Base-by-base conservation (phyloP, 2,329 filamentous ascomycete species). In the Aspergillus sp. region DNA sequence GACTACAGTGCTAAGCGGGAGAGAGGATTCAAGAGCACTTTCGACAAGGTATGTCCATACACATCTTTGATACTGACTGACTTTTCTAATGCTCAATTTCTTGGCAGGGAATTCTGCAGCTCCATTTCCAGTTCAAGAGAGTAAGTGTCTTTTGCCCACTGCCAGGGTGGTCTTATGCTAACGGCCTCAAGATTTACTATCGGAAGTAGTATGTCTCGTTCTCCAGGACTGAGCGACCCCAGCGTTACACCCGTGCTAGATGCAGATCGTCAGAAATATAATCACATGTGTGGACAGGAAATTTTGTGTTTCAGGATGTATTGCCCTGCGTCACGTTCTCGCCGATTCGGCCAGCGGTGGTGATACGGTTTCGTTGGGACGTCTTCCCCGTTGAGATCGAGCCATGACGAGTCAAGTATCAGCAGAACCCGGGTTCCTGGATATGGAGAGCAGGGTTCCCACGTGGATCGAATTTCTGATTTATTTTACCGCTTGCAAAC, bases 71-170 rank as follows among this genome's bases (percentile, higher is more conserved):
- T 27, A 16, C 11, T 40, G 8, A 36, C 27, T 19, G 29, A 25
- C 5, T 15, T 29, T n/a, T n/a, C 15, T 13, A n/a, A n/a, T n/a
- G n/a, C n/a, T n/a, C n/a, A n/a, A n/a, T n/a, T n/a, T n/a, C n/a
- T 29, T 26, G 1, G 27, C 19, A 93, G 84, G 89, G 89, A 33
- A 94, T 96, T 49, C 67, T 98, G 36, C 88, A 95, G 64, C 74
- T 98, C 37, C 89, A 96, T 58, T 98, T 98, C 59, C 88, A 95
- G 60, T 95, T 96, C 71, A 98, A 96, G 63, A 93, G 94, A 77
- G 86, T 93, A 61, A 48, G 63, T 45, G 8, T 17, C 33, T n/a
- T 15, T 17, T 27, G 12, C 14, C 24, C 15, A 12, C 13, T 16
- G 6, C 28, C 36, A 33, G 36, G 24, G 19, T 7, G 26, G 27